Base-by-base conservation (phyloP, 257 asterid species). In the Penstemon newberryi region DNA sequence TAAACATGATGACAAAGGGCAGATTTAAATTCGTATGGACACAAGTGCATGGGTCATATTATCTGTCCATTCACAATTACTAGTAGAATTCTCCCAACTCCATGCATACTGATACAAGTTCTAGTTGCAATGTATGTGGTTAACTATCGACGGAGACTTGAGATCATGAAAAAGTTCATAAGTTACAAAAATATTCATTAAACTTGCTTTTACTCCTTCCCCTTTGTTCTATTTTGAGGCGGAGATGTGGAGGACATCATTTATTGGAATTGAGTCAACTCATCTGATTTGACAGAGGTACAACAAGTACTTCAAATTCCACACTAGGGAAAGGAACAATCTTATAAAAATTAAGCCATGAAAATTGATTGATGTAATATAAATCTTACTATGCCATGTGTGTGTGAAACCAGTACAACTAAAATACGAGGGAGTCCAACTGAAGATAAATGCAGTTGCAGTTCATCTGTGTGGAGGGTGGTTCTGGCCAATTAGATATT, bases 11-110 rank as follows among this genome's bases (percentile, higher is more conserved):
- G 46, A 46, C 60, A 36, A 62, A 43, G 52, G 41, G 41, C 39
- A 51, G 43, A 36, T 42, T 51, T 18, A 25, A 53, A 10, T 51
- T 40, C 57, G 7, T 61, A 46, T 6, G 49, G n/a, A 39, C 6
- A 25, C 42, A 55, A 51, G 47, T 61, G 13, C 52, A 39, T 63
- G 5, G 44, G 66, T 4, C 63, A 7, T 25, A 52, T 69, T 60
- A 44, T 62, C 73, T 38, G 39, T 50, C 75, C 33, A 63, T 51
- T 57, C 75, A 63, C 70, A 47, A 36, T 63, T 59, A 46, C 56
- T 63, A 49, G 54, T 47, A 49, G 36, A 73, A 76, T 15, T 10
- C 10, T 60, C 65, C 44, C 53, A 50, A 58, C 50, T 47, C 69
- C 57, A 39, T 47, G 12, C 49, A 19, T 55, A 45, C 13, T 49